Conservation (phyloP, 768 basidiomycete species). For the Rhodotorula sphaerocarpa region DNA sequence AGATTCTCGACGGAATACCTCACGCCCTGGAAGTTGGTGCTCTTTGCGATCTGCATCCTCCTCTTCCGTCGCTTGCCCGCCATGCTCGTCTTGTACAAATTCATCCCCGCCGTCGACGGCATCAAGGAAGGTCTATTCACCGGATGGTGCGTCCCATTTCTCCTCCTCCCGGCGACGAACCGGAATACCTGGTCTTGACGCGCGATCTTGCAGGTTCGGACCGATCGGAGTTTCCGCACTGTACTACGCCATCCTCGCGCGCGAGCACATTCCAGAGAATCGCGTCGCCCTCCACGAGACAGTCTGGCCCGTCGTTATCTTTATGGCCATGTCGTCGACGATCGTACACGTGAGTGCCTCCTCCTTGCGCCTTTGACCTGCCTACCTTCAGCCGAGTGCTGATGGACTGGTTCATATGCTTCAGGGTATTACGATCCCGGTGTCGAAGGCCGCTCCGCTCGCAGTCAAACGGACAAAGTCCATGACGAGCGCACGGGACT, state of each 20-base stretch:
- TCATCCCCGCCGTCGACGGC: slow-evolving; percentile 42
- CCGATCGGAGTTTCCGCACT: slow-evolving; percentile 32
- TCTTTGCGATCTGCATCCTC: slow-evolving; percentile 44
- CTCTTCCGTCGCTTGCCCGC: slow-evolving; percentile 44
- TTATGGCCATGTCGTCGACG: slow-evolving; percentile 44
- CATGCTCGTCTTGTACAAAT: slow-evolving; percentile 40
- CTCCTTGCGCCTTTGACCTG: too few species aligned
- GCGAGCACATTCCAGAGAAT: slow-evolving; percentile 42
- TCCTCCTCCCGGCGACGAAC: too few species aligned
- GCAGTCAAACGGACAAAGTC: slow-evolving; percentile 23
- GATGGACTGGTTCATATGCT: slow-evolving; percentile 47
- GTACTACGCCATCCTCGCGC: slow-evolving; percentile 44
- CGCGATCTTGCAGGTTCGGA: slow-evolving; percentile 14
- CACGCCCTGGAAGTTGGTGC: slow-evolving; percentile 44
- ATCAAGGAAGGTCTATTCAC: slow-evolving; percentile 42
- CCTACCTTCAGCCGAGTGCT: too few species aligned
- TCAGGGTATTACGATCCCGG: slow-evolving; percentile 43
- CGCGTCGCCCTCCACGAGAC: slow-evolving; percentile 39
- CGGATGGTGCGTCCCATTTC: slow-evolving; percentile 41
- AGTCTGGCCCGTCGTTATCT: slow-evolving; percentile 44
- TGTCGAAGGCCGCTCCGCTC: slow-evolving; percentile 38
- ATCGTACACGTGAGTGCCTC: slow-evolving; percentile 40
- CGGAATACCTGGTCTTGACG: neutral
- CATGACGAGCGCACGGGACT: too few species aligned
- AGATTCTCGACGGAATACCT: slow-evolving; percentile 33